Evolutionary conservation across 2,329 filamentous ascomycete genomes (phyloP).

Genomic region (Ascochyta lentis): DNA sequence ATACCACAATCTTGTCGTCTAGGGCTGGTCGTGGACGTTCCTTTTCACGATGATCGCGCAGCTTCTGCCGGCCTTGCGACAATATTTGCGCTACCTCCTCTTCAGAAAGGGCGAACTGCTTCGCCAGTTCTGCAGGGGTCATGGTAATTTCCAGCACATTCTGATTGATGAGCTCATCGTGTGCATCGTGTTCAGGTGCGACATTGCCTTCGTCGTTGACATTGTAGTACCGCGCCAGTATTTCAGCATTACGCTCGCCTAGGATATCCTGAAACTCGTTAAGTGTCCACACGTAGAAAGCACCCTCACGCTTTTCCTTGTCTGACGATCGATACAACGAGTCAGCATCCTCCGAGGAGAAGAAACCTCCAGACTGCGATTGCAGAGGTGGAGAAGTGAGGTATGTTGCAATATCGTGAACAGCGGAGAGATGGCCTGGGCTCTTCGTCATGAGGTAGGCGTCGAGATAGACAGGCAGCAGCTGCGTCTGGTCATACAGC

Average conservation of each 20-base stretch:
- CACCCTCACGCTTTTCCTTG: constrained; percentile 84
- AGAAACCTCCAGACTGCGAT: constrained; percentile 75
- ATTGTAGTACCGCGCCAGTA: constrained; percentile 85
- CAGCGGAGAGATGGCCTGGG: constrained; percentile 76
- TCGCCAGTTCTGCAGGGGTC: constrained; percentile 72
- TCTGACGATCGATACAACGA: constrained; percentile 78
- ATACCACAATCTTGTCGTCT: constrained; percentile 86
- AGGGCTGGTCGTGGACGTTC: constrained; percentile 78
- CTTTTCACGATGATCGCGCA: constrained; percentile 74
- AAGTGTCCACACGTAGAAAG: constrained; percentile 92
- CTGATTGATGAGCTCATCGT: constrained; percentile 93
- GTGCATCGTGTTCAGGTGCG: constrained; percentile 78
- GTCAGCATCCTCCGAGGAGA: constrained; percentile 89
- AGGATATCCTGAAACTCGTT: constrained; percentile 84
- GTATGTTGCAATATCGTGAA: constrained; percentile 86
- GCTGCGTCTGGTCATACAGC: constrained; percentile 88
- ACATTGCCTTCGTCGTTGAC: constrained; percentile 87
- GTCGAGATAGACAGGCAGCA: constrained; percentile 84
- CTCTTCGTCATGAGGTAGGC: constrained; percentile 76
- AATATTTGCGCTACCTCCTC: constrained; percentile 74
- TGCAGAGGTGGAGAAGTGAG: constrained; percentile 75
- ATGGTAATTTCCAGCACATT: constrained; percentile 81
- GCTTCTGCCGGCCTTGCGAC: constrained; percentile 68
- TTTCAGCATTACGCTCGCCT: constrained; percentile 69
- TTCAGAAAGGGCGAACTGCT: constrained; percentile 75